Conservation (phyloP, 441 rosid genomes). For the Arabidopsis lyrata region DNA sequence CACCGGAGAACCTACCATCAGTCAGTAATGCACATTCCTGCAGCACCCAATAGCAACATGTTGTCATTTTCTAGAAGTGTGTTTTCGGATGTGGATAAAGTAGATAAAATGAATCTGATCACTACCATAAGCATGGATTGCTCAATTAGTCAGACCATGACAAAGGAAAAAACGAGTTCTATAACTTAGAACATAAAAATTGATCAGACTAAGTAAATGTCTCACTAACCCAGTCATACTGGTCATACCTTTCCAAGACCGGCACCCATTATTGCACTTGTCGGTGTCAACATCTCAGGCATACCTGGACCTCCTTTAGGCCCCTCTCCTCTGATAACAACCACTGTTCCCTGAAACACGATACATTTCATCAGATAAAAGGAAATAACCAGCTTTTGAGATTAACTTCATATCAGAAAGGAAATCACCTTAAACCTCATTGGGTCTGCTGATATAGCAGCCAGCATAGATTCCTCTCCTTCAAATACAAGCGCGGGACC, state of each 20-base stretch:
- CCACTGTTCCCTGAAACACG: conserved; percentile 76
- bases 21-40: conserved; percentile 94
- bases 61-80: neutral
- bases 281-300: conserved; percentile 99
- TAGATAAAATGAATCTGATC: neutral
- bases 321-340: conserved; percentile 94
- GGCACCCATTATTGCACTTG: conserved; percentile 99
- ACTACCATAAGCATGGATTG: conserved; percentile 11
- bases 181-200: neutral
- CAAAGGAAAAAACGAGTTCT: neutral
- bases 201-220: conserved; percentile 2
- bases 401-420: conserved; percentile 3
- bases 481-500: conserved; percentile 99
- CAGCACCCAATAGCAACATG: conserved; percentile 37
- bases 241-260: conserved; percentile 92
- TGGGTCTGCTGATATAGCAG: conserved; percentile 86
- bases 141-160: neutral
- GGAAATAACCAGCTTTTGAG: conserved; percentile 5
- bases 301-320: conserved; percentile 99
- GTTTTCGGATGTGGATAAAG: neutral
- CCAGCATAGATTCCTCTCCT: conserved; percentile 93
- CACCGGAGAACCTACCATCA: conserved; percentile 98
- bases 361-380: conserved; percentile 14
- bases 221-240: neutral
- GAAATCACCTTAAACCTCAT: conserved; percentile 72